Evolutionary conservation across 1,139 yeast genomes (phyloP), one percentile per base, ranked within the genome.

Genomic region (Suhomyces terraborum): DNA sequence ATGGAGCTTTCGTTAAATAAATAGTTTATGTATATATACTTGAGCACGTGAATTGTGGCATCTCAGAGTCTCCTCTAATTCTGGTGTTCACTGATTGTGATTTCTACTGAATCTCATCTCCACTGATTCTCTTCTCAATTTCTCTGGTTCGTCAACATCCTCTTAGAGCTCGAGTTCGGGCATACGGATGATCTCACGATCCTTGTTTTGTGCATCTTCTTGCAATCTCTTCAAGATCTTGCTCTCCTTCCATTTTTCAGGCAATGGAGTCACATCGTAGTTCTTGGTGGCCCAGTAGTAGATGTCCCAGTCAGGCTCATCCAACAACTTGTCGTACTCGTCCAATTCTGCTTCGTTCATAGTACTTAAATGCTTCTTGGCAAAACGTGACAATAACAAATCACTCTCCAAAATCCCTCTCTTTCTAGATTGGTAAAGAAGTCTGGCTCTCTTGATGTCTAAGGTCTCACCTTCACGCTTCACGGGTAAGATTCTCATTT

Each of bases 291-390:
- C 96, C 98, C 98, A 93, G 67, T 93, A 93, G 64, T 88, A 94
- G 49, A 93, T 91, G 61, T 93, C 98, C 98, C 98, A 94, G 62
- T 93, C 99, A 12, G 93, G 80, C 64, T 91, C 96, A 61, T 94
- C 96, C 59, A 93, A 73, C 45, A 93, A 67, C 50, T 75, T 63
- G 58, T 93, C 98, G 62, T 88, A 93, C 64, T 93, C 98, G 41
- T 82, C 84, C 49, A 94, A 69, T 62, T 88, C 86, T 41, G 73
- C 84, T 48, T 70, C 64, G n/a, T 73, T 69, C 72, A 93, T 77
- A 0, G 61, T 55, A 28, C 75, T 63, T 53, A 93, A 70, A 55
- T 86, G 78, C 56, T 77, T 77, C 55, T 88, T 82, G 24, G 98
- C 96, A 66, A 91, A 94, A 46, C 91, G 77, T 16, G 94, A 82